These are phyloP conservation scores for Globisporangium lucens DNA, from an alignment of 352 stramenopile genomes.

Conservation along the genomic window DNA sequence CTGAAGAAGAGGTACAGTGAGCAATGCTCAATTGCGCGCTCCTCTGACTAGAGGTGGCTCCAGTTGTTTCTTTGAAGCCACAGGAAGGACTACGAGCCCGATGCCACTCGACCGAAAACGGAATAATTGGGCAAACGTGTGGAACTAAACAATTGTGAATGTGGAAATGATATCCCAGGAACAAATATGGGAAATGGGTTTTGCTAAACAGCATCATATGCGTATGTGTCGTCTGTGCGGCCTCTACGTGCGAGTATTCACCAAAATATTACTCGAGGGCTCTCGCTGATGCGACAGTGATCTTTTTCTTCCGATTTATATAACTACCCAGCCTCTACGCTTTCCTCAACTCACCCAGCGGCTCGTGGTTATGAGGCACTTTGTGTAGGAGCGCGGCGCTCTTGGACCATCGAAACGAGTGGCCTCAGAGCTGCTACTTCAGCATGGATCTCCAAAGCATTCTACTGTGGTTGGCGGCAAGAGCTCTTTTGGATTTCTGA, in stretches of 20 bases:
- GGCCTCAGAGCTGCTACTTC: background rate
- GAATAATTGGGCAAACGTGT: background rate
- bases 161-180: background rate
- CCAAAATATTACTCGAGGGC: background rate
- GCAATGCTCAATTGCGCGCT: background rate
- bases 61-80: background rate
- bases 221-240: background rate
- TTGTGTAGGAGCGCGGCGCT: conserved; percentile 8
- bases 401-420: conserved; percentile 2
- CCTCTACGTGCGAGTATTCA: background rate
- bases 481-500: too few relatives aligned
- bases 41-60: background rate
- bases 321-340: background rate
- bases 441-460: background rate
- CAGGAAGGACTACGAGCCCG: background rate
- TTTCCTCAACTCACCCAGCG: background rate
- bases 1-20: background rate
- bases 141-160: background rate
- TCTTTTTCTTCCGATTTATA: background rate
- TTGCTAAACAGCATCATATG: background rate
- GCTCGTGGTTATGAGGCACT: background rate
- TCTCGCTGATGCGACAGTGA: background rate
- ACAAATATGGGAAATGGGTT: background rate
- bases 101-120: background rate
- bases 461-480: too few relatives aligned